Percentiles rank a stretch among this genome's conserved stretches.
These are phyloP conservation scores for Lindgomyces ingoldianus DNA, from an alignment of 495 filamentous ascomycete species.

Conservation along the genomic window DNA sequence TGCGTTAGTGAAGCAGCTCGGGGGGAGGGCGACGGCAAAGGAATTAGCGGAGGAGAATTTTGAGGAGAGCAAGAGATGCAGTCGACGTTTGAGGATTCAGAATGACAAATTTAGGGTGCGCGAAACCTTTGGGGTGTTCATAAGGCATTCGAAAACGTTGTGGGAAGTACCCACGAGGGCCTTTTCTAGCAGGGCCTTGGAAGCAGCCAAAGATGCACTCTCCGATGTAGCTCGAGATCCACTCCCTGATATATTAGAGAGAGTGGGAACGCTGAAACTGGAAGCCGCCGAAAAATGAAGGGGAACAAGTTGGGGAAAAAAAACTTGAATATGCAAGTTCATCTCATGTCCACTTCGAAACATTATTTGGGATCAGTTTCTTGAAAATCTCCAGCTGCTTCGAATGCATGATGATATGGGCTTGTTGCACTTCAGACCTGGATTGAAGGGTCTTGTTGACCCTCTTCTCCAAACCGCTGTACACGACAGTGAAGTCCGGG, in stretches of 20 bases:
- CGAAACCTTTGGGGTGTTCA: neutral
- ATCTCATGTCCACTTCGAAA: conserved; percentile 52
- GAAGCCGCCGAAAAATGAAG: too few species aligned
- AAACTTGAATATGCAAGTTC: neutral
- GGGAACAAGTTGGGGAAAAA: neutral
- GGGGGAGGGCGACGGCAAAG: neutral
- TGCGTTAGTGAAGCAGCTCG: neutral
- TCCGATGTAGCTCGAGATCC: neutral
- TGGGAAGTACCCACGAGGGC: neutral
- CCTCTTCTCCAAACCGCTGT: conserved; percentile 57
- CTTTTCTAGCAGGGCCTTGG: neutral
- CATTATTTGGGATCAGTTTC: conserved; percentile 63
- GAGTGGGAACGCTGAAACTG: neutral
- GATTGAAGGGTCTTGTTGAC: conserved; percentile 50
- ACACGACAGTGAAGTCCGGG: conserved; percentile 67
- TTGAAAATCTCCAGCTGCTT: conserved; percentile 65
- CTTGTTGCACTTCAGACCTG: conserved; percentile 49
- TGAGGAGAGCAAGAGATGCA: neutral
- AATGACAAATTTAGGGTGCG: too few species aligned
- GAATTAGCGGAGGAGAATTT: neutral
- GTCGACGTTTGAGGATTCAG: too few species aligned
- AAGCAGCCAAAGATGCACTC: neutral
- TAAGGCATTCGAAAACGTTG: neutral
- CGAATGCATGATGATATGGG: conserved; percentile 57
- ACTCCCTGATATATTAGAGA: neutral